Percentiles rank a stretch among this genome's conserved stretches.
phyloP scores from a whole-genome alignment of 2,329 filamentous ascomycete species.

The Aspergillus intermedius region DNA sequence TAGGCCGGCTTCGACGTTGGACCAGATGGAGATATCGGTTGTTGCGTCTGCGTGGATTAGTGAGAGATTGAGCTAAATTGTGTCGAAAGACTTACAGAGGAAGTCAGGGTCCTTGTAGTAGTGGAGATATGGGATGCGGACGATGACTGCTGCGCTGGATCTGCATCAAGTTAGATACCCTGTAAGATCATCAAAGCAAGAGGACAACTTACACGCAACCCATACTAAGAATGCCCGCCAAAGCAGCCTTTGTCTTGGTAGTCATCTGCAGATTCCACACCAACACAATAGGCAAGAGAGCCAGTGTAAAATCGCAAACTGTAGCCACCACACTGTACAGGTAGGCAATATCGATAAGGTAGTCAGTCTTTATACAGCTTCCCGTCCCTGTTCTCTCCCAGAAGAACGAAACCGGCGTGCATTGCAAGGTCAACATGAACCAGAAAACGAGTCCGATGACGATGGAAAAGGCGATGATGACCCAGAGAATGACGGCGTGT shows the following conservation, averaged over 20 bases:
- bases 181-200: background rate
- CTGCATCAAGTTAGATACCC: conserved; percentile 21
- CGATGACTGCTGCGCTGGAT: conserved; percentile 31
- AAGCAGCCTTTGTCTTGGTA: conserved; percentile 44
- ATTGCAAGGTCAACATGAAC: conserved; percentile 49
- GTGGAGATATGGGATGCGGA: conserved; percentile 31
- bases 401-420: conserved; percentile 46
- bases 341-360: conserved; percentile 49
- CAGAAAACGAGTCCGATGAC: conserved; percentile 44
- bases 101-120: conserved; percentile 27
- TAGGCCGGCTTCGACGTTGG: conserved; percentile 32
- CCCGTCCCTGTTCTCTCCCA: conserved; percentile 39
- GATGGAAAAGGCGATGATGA: conserved; percentile 42
- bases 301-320: conserved; percentile 47
- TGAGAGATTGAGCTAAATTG: background rate
- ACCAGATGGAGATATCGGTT: conserved; percentile 35
- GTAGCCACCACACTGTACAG: conserved; percentile 45
- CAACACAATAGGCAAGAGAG: conserved; percentile 50
- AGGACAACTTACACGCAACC: conserved; percentile 43
- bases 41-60: conserved; percentile 21
- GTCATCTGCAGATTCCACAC: conserved; percentile 53
- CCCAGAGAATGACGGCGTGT: conserved; percentile 43
- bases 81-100: conserved; percentile 23
- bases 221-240: conserved; percentile 50
- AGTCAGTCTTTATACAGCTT: conserved; percentile 37